A percentile compares a stretch with the other conserved stretches of the same genome.
phyloP scores from a whole-genome alignment of 2,329 filamentous ascomycete species.

The Neonectria coccinea region DNA sequence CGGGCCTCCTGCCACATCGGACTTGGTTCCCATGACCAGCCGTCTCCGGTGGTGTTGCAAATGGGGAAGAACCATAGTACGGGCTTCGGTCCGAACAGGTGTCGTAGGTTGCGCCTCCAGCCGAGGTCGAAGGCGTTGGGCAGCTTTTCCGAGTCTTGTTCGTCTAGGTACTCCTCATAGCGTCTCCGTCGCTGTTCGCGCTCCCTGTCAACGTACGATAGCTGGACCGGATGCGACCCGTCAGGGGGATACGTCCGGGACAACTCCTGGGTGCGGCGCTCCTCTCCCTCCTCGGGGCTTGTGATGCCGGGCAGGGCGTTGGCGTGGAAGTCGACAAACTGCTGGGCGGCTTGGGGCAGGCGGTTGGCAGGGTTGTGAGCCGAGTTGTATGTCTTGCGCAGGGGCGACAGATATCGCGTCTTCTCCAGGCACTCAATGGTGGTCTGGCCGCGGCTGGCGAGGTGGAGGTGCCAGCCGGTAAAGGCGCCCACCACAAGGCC shows the following conservation, averaged over 20 bases:
- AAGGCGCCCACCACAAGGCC: slow-evolving; percentile 90
- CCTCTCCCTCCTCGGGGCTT: slow-evolving; percentile 84
- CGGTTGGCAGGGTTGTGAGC: slow-evolving; percentile 65
- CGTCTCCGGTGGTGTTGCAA: slow-evolving; percentile 88
- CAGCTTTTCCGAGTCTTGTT: slow-evolving; percentile 86
- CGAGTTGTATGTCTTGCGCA: slow-evolving; percentile 76
- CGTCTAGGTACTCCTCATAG: slow-evolving; percentile 83
- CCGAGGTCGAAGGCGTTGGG: slow-evolving; percentile 96
- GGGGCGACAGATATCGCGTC: slow-evolving; percentile 88
- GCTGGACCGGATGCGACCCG: slow-evolving; percentile 55
- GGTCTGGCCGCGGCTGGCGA: slow-evolving; percentile 84
- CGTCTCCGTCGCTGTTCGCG: slow-evolving; percentile 65
- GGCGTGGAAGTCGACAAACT: slow-evolving; percentile 83
- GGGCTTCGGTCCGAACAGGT: slow-evolving; percentile 82
- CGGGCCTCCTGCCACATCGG: slow-evolving; percentile 80
- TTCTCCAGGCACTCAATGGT: slow-evolving; percentile 98
- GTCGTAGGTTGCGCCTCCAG: slow-evolving; percentile 79
- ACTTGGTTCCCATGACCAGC: slow-evolving; percentile 93
- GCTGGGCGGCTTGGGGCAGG: slow-evolving; percentile 70
- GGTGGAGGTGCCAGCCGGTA: slow-evolving; percentile 89
- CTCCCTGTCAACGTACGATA: slow-evolving; percentile 68
- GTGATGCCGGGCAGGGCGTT: slow-evolving; percentile 85
- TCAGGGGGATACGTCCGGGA: slow-evolving; percentile 46
- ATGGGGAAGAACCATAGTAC: slow-evolving; percentile 84
- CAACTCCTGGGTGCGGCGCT: slow-evolving; percentile 50